A percentile compares a stretch with the other conserved stretches of the same genome.
Conservation (phyloP, 768 basidiomycete genomes). For the Hemileccinum rubropunctum region DNA sequence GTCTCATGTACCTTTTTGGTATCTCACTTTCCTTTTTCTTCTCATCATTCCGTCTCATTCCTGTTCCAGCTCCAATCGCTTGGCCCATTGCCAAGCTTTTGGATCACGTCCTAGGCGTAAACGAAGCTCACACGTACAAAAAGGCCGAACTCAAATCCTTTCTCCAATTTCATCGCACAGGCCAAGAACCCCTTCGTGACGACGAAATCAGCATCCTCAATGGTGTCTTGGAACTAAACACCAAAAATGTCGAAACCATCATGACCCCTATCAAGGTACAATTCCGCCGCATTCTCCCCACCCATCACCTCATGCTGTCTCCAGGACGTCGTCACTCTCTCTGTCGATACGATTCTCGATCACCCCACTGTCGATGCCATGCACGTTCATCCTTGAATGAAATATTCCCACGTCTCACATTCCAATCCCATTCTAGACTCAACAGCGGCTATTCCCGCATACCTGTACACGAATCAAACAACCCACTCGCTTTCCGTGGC, state of each 20-base stretch:
- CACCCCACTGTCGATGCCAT: conserved; percentile 74
- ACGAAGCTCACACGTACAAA: conserved; percentile 75
- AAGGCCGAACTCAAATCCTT: conserved; percentile 80
- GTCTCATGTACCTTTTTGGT: conserved; percentile 65
- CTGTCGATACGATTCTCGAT: conserved; percentile 75
- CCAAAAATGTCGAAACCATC: conserved; percentile 70
- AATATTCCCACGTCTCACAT: conserved; percentile 2
- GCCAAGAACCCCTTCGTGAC: conserved; percentile 71
- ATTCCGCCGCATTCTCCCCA: conserved; percentile 14
- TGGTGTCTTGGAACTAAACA: conserved; percentile 74
- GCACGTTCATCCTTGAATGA: conserved; percentile 41
- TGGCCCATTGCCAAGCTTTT: conserved; percentile 71
- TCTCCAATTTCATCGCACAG: conserved; percentile 74
- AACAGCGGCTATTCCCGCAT: conserved; percentile 90
- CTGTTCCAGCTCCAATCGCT: conserved; percentile 65
- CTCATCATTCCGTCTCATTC: not conserved
- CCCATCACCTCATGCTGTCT: not conserved
- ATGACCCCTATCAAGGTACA: conserved; percentile 77
- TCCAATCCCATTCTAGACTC: conserved; percentile 40
- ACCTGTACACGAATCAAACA: conserved; percentile 75
- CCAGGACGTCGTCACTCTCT: conserved; percentile 76
- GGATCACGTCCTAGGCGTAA: conserved; percentile 73
- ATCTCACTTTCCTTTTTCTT: conserved; percentile 2
- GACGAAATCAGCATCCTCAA: conserved; percentile 82
- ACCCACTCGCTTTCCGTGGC: conserved; percentile 71